phyloP scores from a whole-genome alignment of 1,284 basidiomycete species.

The Pascua guehoae region DNA sequence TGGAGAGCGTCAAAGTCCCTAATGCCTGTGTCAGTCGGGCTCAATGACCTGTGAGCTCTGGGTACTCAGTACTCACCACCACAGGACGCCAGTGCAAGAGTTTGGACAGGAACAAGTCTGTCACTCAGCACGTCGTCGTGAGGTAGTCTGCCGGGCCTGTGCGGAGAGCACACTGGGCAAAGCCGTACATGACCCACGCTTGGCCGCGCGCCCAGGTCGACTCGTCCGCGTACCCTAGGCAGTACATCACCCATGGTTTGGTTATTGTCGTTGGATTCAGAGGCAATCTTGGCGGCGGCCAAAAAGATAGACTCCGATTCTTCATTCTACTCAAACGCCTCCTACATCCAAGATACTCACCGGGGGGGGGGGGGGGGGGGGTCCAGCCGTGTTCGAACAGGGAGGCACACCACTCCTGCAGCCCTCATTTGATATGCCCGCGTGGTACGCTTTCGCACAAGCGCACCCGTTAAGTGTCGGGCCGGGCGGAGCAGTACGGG shows the following conservation, averaged over 20 bases:
- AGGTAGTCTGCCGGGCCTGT: slow-evolving; percentile 36
- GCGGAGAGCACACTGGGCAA: slow-evolving; percentile 34
- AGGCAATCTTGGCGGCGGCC: slow-evolving; percentile 92
- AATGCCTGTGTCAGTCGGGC: background rate
- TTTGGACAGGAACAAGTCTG: slow-evolving; percentile 28
- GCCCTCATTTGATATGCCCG: too few relatives aligned
- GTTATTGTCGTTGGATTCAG: slow-evolving; percentile 68
- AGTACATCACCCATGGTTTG: background rate
- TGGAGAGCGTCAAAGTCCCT: slow-evolving; percentile 38
- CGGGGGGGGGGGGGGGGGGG: too few relatives aligned
- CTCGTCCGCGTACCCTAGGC: slow-evolving; percentile 27
- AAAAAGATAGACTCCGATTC: slow-evolving; percentile 97
- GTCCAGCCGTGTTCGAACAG: too few relatives aligned
- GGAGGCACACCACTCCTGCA: too few relatives aligned
- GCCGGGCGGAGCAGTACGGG: too few relatives aligned
- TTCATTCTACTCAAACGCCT: slow-evolving; percentile 68
- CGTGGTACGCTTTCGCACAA: too few relatives aligned
- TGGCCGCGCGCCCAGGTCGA: slow-evolving; percentile 36
- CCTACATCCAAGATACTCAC: too few relatives aligned
- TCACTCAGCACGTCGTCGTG: slow-evolving; percentile 22
- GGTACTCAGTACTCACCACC: slow-evolving; percentile 29
- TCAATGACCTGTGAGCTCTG: too few relatives aligned
- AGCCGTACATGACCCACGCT: slow-evolving; percentile 43
- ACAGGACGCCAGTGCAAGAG: slow-evolving; percentile 30
- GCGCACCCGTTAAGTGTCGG: too few relatives aligned